These are phyloP conservation scores for Jaapia argillacea DNA, from an alignment of 768 basidiomycete genomes.

Conservation along the genomic window DNA sequence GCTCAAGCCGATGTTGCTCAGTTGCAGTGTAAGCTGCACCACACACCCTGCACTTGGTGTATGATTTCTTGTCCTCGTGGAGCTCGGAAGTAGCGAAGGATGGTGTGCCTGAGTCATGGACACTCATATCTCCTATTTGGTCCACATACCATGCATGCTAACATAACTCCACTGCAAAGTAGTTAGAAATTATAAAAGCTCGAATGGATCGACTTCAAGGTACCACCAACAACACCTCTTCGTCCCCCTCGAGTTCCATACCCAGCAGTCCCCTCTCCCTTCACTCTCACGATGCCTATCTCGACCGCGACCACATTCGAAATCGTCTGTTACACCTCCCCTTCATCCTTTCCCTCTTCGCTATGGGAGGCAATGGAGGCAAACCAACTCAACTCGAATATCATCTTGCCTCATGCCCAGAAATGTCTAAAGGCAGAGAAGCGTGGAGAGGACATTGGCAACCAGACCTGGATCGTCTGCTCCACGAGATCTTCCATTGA, in stretches of 20 bases:
- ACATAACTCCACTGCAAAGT: too few species aligned
- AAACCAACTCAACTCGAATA: slow-evolving; percentile 30
- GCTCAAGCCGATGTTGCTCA: too few species aligned
- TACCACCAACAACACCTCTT: not conserved
- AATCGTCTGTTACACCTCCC: slow-evolving; percentile 16
- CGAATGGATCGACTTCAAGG: too few species aligned
- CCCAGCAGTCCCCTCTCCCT: not conserved
- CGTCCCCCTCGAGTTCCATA: not conserved
- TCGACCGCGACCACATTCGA: slow-evolving; percentile 1
- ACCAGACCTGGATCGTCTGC: slow-evolving; percentile 21
- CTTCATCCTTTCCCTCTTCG: slow-evolving; percentile 24
- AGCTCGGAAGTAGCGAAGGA: too few species aligned
- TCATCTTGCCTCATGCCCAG: slow-evolving; percentile 29
- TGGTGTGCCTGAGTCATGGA: too few species aligned
- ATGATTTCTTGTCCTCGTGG: too few species aligned
- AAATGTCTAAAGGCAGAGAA: slow-evolving; percentile 13
- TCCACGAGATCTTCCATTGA: slow-evolving; percentile 20
- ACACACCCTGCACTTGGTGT: too few species aligned
- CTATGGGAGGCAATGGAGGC: slow-evolving; percentile 27
- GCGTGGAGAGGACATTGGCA: not conserved
- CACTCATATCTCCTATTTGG: too few species aligned
- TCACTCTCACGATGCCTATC: slow-evolving; percentile 5
- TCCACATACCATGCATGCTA: too few species aligned
- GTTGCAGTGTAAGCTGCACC: too few species aligned
- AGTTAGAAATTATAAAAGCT: too few species aligned